Evolutionary conservation across 345 rosid genomes (phyloP), one percentile per base, ranked within the genome.

Genomic region (Syzygium aqueum): DNA sequence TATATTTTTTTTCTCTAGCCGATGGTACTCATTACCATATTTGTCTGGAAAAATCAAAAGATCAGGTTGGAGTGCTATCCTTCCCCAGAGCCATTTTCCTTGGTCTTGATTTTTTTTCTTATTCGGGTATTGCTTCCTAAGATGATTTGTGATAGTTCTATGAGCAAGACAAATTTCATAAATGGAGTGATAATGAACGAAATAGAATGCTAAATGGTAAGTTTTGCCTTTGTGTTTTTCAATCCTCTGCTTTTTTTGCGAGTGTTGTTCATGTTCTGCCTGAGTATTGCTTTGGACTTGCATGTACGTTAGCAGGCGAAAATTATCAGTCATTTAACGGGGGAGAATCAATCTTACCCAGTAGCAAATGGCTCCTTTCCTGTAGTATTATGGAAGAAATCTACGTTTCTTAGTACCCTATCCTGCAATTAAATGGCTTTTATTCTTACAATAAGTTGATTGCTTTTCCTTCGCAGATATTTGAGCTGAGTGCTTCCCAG

Each of bases 401-500:
- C 82, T 73, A 73, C 49, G 82, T 73, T 73, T 73, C 82, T 73
- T 25, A 9, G 82, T 37, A 73, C 46, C 7, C 80, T 73, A 37
- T 73, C 27, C 82, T 37, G 82, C 49, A 9, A 56, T 85, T 25
- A 50, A 2, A 56, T 56, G 50, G 77, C 86, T 57, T 54, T 83
- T 65, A 53, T 54, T 57, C 13, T 40, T 51, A 63, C 85, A 52
- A 77, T 57, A 37, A n/a, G 77, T 87, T 87, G 73, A 67, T 21
- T 15, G n/a, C 27, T 27, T 85, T 19, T 87, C 85, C 73, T 85
- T 30, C 88, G 53, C 93, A 96, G 97, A 95, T 96, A 84, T 93
- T 95, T 90, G 97, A 93, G 86, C 92, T 96, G 86, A 91, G 94
- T 84, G 91, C 97, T 77, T 94, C 93, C 87, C 94, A 92, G 85